Evolutionary conservation across 805 yeast genomes (phyloP), one percentile per base, ranked within the genome.

Genomic region (Ogataea trehaloabstinens): DNA sequence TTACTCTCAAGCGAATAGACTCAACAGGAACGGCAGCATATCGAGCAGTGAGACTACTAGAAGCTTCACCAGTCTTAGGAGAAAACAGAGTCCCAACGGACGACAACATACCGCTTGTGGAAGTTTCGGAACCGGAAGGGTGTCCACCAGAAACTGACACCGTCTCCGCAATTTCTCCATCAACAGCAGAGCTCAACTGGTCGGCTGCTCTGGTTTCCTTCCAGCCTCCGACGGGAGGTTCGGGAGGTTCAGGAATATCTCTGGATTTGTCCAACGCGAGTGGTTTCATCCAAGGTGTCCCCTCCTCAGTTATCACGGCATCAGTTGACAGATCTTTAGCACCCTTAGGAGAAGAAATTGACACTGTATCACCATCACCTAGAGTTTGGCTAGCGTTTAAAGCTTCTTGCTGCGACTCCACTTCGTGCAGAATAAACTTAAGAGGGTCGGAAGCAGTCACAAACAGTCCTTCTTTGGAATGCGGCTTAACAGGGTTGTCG

Each of bases 401-500:
- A n/a, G n/a, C n/a, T n/a, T n/a, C n/a, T n/a, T n/a, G n/a, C 25
- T 22, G 11, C 25, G 25, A 22, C 8, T 19, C 29, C 11, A 38
- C 17, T 13, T 34, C 42, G 15, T 48, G 46, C 24, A 45, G 13
- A 3, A 58, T 37, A 28, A 49, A 53, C 24, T 46, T 46, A 18
- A 60, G 36, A 21, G 64, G 66, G 44, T 61, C 66, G 4, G 41
- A 34, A 3, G 66, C 55, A 2, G 54, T 42, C 5, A 41, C 45
- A 44, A 63, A 64, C 48, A 64, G 49, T 6, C 69, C 69, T 2
- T 53, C 45, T n/a, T 52, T 41, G 3, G 60, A 53, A 28, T 43
- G 49, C 0, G 67, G 61, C 20, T 47, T 43, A n/a, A 64, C 66
- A 1, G 70, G 70, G 38, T 63, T 63, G 19, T 63, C 66, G 18